Percentiles rank a stretch among this genome's conserved stretches.
Evolutionary conservation across 2,329 filamentous ascomycete species (phyloP).

Genomic region (Calonectria montana): DNA sequence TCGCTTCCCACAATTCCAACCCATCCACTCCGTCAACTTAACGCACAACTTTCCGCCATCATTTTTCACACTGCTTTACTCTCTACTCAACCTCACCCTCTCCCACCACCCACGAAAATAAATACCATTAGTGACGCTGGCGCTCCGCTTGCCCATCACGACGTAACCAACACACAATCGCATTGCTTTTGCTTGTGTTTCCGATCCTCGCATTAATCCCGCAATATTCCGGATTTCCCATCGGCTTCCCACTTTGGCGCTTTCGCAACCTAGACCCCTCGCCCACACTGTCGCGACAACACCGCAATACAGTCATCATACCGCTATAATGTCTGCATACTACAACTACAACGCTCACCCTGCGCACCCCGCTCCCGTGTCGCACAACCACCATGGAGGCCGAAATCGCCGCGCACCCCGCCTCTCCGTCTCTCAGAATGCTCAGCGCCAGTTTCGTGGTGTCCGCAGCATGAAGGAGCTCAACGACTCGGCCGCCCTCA

Average conservation of each 20-base stretch:
- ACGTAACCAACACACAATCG: conserved; percentile 21
- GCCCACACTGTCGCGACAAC: conserved; percentile 17
- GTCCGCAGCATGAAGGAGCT: conserved; percentile 89
- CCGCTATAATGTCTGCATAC: conserved; percentile 71
- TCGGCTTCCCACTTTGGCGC: conserved; percentile 25
- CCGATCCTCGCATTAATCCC: conserved; percentile 42
- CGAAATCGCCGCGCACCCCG: conserved; percentile 88
- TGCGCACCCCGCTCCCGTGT: conserved; percentile 67
- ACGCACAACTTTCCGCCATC: conserved; percentile 35
- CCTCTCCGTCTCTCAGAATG: conserved; percentile 82
- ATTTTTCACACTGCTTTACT: conserved; percentile 28
- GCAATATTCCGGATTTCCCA: conserved; percentile 33
- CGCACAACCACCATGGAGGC: conserved; percentile 84
- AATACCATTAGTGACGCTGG: conserved; percentile 20
- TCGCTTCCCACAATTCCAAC: conserved; percentile 32
- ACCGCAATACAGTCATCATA: not conserved
- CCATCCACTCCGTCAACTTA: conserved; percentile 36
- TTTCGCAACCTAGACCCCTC: conserved; percentile 7
- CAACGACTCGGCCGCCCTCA: conserved; percentile 79
- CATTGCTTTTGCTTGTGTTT: conserved; percentile 30
- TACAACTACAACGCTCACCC: conserved; percentile 72
- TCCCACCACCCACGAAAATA: conserved; percentile 6
- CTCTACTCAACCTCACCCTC: conserved; percentile 13
- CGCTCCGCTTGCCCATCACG: conserved; percentile 28
- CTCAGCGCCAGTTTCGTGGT: conserved; percentile 87